Conservation (phyloP, 768 basidiomycete genomes). For the Strobilomyces confusus region DNA sequence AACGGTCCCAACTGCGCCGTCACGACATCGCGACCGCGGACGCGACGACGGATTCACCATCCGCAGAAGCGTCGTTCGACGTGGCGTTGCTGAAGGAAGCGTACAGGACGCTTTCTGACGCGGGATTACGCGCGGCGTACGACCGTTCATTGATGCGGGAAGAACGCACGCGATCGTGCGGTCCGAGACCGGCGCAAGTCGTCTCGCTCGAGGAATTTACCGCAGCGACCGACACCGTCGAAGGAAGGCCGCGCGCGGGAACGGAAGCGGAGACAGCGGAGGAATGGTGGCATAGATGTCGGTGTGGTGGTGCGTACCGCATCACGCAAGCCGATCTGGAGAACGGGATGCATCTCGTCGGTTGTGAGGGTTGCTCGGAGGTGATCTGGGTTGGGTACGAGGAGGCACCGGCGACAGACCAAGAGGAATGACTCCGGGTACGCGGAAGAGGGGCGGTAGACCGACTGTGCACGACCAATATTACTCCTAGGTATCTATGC, state of each 20-base stretch:
- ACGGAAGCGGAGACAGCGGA: constrained; percentile 28
- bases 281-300: constrained; percentile 59
- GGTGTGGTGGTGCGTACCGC: constrained; percentile 67
- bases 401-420: constrained; percentile 30
- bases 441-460: not conserved
- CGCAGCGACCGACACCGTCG: not conserved
- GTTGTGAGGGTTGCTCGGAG: constrained; percentile 76
- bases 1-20: constrained; percentile 6
- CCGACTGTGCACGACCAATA: not conserved
- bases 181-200: constrained; percentile 70
- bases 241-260: not conserved
- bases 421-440: not conserved
- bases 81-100: constrained; percentile 66
- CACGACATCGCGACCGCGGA: constrained; percentile 6
- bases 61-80: constrained; percentile 28
- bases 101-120: constrained; percentile 55
- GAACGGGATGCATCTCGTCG: constrained; percentile 64
- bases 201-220: constrained; percentile 74
- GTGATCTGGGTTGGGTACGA: constrained; percentile 86
- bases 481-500: not conserved
- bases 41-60: constrained; percentile 21
- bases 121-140: constrained; percentile 46
- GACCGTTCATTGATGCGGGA: constrained; percentile 33
- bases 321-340: constrained; percentile 62
- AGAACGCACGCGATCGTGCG: constrained; percentile 14